Base-by-base conservation (phyloP, 2,329 filamentous ascomycete species). In the Penicillium sp. region DNA sequence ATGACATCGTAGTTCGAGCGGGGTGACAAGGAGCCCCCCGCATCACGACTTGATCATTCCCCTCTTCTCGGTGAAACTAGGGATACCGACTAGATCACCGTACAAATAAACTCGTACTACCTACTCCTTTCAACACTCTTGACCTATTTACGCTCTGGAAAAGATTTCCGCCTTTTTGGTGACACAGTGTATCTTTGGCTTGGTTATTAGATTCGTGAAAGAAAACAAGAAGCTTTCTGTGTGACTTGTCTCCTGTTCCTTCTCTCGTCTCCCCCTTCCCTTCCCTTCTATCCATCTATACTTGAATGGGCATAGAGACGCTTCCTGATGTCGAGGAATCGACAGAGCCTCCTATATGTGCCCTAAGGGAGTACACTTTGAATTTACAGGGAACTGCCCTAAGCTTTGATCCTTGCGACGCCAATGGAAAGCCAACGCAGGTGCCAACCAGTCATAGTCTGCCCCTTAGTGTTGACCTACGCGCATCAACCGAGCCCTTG, bases 291-390 rank as follows among this genome's bases (percentile, higher is more conserved):
- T n/a, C 56, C 33, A 55, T 62, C 54, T 40, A 55, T 55, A 62
- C 72, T 77, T 78, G 75, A 76, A 78, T 78, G 76, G 76, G 75
- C 75, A 74, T 75, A 71, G 76, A 77, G 68, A 75, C 66, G 58
- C 69, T 70, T 61, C 72, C 69, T 65, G 75, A 77, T 75, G 76
- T 78, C 76, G 75, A 78, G 71, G 76, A 78, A 73, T 75, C 76
- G 76, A 76, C 76, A 57, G 76, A 78, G 58, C 75, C 75, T 65
- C 75, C 75, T 76, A 75, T 75, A 73, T 71, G 72, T 76, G 65
- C 69, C 73, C 74, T 67, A 64, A 67, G 66, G 65, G 64, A 72
- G 67, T 61, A 67, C 58, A 60, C 45, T 61, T 60, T 60, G 60
- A 59, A 68, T 59, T 33, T 67, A 64, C 60, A 67, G 68, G 65